Evolutionary conservation across 2,329 filamentous ascomycete genomes (phyloP).

Genomic region (Aspergillus intermedius): DNA sequence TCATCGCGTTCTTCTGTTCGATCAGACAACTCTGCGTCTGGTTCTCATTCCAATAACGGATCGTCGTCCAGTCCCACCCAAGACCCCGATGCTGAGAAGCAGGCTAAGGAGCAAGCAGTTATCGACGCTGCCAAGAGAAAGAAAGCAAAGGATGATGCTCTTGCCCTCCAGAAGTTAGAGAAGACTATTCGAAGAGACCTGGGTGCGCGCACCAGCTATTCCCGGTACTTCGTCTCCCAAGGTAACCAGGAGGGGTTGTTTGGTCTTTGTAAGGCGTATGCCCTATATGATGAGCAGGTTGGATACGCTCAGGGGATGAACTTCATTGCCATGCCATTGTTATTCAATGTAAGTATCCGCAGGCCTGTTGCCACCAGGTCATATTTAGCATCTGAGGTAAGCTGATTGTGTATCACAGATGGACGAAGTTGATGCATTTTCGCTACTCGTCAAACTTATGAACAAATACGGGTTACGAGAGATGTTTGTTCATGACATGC

Average conservation of each 20-base stretch:
- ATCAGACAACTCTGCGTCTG: slow-evolving; percentile 64
- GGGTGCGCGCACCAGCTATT: slow-evolving; percentile 89
- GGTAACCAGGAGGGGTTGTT: slow-evolving; percentile 91
- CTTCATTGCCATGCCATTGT: slow-evolving; percentile 89
- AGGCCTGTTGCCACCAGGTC: too few species aligned
- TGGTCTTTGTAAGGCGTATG: slow-evolving; percentile 95
- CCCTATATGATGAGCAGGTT: slow-evolving; percentile 86
- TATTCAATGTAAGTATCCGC: slow-evolving; percentile 69
- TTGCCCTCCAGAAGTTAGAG: slow-evolving; percentile 71
- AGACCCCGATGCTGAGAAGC: slow-evolving; percentile 58
- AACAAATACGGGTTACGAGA: slow-evolving; percentile 91
- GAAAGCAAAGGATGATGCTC: slow-evolving; percentile 70
- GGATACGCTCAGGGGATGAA: slow-evolving; percentile 99
- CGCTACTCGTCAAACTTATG: slow-evolving; percentile 87
- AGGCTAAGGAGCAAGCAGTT: slow-evolving; percentile 58
- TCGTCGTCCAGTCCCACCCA: slow-evolving; percentile 49
- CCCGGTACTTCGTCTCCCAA: slow-evolving; percentile 86
- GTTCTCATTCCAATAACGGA: slow-evolving; percentile 48
- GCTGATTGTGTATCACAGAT: slow-evolving; percentile 49
- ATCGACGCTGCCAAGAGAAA: slow-evolving; percentile 64
- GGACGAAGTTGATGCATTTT: slow-evolving; percentile 96
- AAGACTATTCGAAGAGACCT: slow-evolving; percentile 87
- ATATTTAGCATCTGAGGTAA: not conserved
- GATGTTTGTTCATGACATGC: slow-evolving; percentile 93
- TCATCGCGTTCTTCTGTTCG: slow-evolving; percentile 83